Evolutionary conservation across 805 yeast species (phyloP).

Genomic region (Cyberlindnera amylophila): DNA sequence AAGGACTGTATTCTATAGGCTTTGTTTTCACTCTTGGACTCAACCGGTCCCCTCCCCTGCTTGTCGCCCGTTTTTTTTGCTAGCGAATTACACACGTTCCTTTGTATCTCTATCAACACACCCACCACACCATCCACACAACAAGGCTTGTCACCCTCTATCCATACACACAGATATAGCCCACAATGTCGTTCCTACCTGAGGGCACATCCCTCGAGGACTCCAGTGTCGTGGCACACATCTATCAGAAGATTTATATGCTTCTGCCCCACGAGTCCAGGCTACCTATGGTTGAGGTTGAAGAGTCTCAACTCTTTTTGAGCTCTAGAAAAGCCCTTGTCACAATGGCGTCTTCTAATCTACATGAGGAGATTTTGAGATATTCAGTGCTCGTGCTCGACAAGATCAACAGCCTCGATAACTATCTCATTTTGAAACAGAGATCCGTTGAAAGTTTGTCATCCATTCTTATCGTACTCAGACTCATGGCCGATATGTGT

Average conservation of each 20-base stretch:
- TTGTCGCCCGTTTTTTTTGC: too few species aligned
- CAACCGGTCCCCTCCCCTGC: too few species aligned
- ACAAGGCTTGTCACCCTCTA: not conserved
- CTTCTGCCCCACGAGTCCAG: conserved; percentile 37
- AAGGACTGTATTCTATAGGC: too few species aligned
- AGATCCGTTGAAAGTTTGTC: conserved; percentile 27
- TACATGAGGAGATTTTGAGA: conserved; percentile 30
- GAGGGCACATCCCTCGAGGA: conserved; percentile 8
- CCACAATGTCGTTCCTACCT: conserved; percentile 9
- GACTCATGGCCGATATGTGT: conserved; percentile 38
- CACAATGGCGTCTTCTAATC: conserved; percentile 27
- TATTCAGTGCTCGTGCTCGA: conserved; percentile 27
- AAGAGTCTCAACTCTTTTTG: conserved; percentile 33
- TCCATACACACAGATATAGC: not conserved
- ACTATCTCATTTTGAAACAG: conserved; percentile 26
- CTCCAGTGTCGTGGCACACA: conserved; percentile 32
- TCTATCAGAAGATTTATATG: conserved; percentile 32
- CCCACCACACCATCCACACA: not conserved
- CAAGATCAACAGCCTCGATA: conserved; percentile 28
- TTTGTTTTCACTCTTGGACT: too few species aligned
- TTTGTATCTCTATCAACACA: not conserved
- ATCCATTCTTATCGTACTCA: conserved; percentile 35
- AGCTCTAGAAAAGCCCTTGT: conserved; percentile 33
- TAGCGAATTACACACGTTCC: not conserved
- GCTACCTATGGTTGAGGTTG: conserved; percentile 33